These are phyloP conservation scores for Crithidia thermophila DNA, from an alignment of 208 protist genomes.

Conservation along the genomic window DNA sequence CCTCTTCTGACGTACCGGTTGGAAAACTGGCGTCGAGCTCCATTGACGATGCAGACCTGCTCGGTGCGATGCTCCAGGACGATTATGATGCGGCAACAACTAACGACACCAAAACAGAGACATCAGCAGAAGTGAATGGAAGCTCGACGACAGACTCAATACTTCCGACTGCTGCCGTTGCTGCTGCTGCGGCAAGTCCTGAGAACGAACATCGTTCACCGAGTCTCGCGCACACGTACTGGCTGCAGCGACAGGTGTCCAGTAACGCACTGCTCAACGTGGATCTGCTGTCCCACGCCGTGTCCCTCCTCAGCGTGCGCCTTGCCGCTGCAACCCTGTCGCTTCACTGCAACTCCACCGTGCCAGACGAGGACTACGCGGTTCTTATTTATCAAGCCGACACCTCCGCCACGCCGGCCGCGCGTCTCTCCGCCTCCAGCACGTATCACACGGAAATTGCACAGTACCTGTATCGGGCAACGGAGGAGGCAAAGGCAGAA, in stretches of 20 bases:
- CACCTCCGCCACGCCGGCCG: not conserved
- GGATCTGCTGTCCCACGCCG: conserved; percentile 47
- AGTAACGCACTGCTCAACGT: conserved; percentile 49
- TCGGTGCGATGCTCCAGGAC: conserved; percentile 18
- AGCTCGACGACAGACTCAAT: not conserved
- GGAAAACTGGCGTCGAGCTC: not conserved
- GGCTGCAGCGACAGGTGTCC: conserved; percentile 84
- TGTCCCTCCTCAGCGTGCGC: conserved; percentile 40
- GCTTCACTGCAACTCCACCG: not conserved
- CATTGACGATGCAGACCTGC: conserved; percentile 4
- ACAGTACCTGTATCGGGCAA: conserved; percentile 22
- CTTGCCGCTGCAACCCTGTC: conserved; percentile 16
- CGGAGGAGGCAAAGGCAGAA: not conserved
- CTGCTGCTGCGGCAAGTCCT: not conserved
- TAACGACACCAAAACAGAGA: not conserved
- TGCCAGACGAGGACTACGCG: not conserved
- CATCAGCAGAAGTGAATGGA: not conserved
- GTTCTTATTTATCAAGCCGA: conserved; percentile 20
- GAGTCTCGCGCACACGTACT: conserved; percentile 65
- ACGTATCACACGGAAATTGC: conserved; percentile 38
- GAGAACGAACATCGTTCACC: conserved; percentile 20
- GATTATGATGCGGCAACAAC: not conserved
- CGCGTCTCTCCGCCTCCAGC: not conserved
- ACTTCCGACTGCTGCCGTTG: not conserved
- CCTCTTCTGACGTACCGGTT: not conserved